A percentile compares a stretch with the other conserved stretches of the same genome.
These are phyloP conservation scores for Blastobotrys muscicola DNA, from an alignment of 805 yeast species.

Conservation along the genomic window DNA sequence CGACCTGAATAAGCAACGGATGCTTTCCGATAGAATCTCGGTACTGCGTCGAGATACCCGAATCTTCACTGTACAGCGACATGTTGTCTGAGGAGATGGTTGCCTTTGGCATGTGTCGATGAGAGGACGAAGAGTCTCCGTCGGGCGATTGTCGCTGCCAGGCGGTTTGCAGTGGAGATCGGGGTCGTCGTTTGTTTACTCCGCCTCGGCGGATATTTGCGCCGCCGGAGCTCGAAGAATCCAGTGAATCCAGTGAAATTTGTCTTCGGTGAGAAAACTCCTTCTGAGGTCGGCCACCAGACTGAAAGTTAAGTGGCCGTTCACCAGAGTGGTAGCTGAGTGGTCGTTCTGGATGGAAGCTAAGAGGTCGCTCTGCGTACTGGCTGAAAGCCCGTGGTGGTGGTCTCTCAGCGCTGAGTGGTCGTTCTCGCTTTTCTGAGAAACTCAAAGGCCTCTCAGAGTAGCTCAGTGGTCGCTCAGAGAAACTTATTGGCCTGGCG, in stretches of 20 bases:
- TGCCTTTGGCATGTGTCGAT: not conserved
- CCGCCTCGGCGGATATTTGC: constrained; percentile 6
- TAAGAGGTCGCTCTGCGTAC: too few relatives aligned
- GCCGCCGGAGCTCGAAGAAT: not conserved
- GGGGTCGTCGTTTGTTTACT: constrained; percentile 11
- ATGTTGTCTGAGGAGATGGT: not conserved
- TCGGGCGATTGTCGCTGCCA: constrained; percentile 2
- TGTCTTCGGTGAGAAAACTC: not conserved
- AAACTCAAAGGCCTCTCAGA: not conserved
- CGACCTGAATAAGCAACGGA: constrained; percentile 3
- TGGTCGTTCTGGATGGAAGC: too few relatives aligned
- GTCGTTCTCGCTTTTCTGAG: not conserved
- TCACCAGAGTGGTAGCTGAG: too few relatives aligned
- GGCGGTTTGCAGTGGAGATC: constrained; percentile 5
- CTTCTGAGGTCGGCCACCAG: too few relatives aligned
- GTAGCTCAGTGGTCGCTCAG: too few relatives aligned
- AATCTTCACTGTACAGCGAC: not conserved
- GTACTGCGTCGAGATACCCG: not conserved
- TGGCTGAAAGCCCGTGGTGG: too few relatives aligned
- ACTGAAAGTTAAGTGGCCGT: too few relatives aligned
- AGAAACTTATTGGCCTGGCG: too few relatives aligned
- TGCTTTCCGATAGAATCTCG: not conserved
- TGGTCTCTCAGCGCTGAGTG: not conserved
- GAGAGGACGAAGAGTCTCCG: not conserved
- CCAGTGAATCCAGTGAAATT: not conserved